Base-by-base conservation (phyloP, 2,329 filamentous ascomycete species). In the Talaromyces sp. region DNA sequence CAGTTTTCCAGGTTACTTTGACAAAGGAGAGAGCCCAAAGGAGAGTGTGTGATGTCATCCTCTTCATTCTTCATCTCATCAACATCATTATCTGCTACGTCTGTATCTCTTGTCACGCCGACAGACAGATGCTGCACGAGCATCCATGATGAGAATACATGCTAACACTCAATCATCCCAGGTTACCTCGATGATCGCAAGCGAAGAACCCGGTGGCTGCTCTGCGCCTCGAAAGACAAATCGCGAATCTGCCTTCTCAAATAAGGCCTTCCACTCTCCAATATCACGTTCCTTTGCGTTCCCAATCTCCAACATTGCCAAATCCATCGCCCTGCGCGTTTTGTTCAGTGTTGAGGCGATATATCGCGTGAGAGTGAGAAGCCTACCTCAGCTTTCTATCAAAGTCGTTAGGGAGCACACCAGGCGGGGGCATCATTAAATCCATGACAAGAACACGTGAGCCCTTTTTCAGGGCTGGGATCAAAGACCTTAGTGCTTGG, bases 401-500 rank as follows among this genome's bases (percentile, higher is more conserved):
- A 24, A 59, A 21, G 2, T 32, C 9, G 38, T 59, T 59, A 14
- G 58, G 53, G 11, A 59, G 41, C 19, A 51, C 31, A 2, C 53
- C 53, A 29, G 53, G 53, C 5, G 43, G 58, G 21, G 43, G 58
- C 58, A 60, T 56, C 27, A 60, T 13, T 9, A 49, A 58, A 11
- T 62, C 62, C 38, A 56, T 57, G 9, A 62, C 27, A 19, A 62
- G 32, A 9, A 66, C 53, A n/a, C 62, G 57, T n/a, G 63, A 46
- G 10, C 59, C 59, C 3, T 41, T 27, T 62, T 70, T 70, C 58
- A 78, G 58, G 3, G 69, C 75, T 3, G 74, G 71, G 1, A 74
- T 63, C 6, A 77, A 49, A 8, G 66, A 63, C 41, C 62, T 62
- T 54, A 79, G 64, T 24, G 78, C 76, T 21, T 63, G 66, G n/a